These are phyloP conservation scores for Zalaria obscura DNA, from an alignment of 2,329 filamentous ascomycete species.

Conservation along the genomic window DNA sequence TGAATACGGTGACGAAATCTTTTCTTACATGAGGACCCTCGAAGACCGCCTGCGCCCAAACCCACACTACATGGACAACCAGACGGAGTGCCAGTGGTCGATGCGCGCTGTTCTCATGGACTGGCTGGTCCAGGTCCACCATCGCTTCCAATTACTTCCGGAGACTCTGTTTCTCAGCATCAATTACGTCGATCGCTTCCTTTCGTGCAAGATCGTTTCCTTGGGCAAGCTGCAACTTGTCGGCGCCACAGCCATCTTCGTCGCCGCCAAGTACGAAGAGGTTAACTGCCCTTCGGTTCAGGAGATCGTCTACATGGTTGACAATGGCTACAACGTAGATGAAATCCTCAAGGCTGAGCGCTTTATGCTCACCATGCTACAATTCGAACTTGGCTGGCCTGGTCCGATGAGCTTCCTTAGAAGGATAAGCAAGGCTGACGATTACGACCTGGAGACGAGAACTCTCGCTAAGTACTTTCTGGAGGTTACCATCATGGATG, in stretches of 20 bases:
- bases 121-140: slow-evolving; percentile 93
- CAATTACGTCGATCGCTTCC: slow-evolving; percentile 95
- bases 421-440: slow-evolving; percentile 94
- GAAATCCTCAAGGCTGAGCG: slow-evolving; percentile 95
- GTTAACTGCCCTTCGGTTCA: slow-evolving; percentile 92
- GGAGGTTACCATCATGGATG: slow-evolving; percentile 93
- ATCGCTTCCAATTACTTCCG: slow-evolving; percentile 76
- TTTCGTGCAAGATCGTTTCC: slow-evolving; percentile 88
- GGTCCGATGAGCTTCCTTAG: slow-evolving; percentile 97
- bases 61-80: slow-evolving; percentile 89
- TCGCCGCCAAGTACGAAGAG: slow-evolving; percentile 96
- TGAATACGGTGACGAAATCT: slow-evolving; percentile 93
- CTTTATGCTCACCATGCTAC: slow-evolving; percentile 94
- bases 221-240: slow-evolving; percentile 91
- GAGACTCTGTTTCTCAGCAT: slow-evolving; percentile 91
- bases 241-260: slow-evolving; percentile 86
- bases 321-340: slow-evolving; percentile 73
- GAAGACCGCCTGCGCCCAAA: slow-evolving; percentile 83
- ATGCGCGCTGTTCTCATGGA: slow-evolving; percentile 97
- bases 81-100: slow-evolving; percentile 97
- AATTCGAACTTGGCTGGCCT: slow-evolving; percentile 95
- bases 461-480: slow-evolving; percentile 97
- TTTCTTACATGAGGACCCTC: slow-evolving; percentile 75
- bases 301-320: slow-evolving; percentile 98
- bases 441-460: slow-evolving; percentile 89